phyloP scores from a whole-genome alignment of 108 stramenopile species.

The Nitzschia sp. region DNA sequence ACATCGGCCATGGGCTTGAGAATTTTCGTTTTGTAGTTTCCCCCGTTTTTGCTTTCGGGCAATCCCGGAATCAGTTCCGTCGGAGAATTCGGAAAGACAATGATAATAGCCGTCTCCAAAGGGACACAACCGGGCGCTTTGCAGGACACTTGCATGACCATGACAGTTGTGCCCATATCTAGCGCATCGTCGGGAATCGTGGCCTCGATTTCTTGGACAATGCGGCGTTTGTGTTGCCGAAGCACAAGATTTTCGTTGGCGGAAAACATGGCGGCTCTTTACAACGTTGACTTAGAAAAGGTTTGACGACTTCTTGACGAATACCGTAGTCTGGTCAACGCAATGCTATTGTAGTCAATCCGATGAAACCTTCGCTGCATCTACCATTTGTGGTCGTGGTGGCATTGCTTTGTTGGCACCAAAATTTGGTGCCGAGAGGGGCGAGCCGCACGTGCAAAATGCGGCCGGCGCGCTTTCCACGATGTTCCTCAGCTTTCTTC shows the following conservation, averaged over 20 bases:
- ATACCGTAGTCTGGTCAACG: too few relatives aligned
- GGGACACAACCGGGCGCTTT: conserved; percentile 85
- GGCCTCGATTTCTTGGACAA: conserved; percentile 72
- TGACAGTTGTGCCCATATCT: conserved; percentile 76
- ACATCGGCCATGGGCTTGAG: conserved; percentile 86
- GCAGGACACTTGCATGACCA: conserved; percentile 91
- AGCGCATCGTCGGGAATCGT: conserved; percentile 77
- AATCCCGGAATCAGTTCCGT: conserved; percentile 33
- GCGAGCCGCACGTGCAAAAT: too few relatives aligned
- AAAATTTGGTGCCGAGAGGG: too few relatives aligned
- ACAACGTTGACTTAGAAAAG: too few relatives aligned
- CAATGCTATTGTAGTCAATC: too few relatives aligned
- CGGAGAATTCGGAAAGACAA: conserved; percentile 72
- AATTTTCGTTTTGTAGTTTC: conserved; percentile 82
- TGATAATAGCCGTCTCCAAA: conserved; percentile 80
- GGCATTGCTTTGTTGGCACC: too few relatives aligned
- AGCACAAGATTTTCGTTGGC: conserved; percentile 88
- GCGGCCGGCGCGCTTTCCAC: too few relatives aligned
- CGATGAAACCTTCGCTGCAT: too few relatives aligned
- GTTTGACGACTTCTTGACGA: background rate
- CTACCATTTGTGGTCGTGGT: too few relatives aligned
- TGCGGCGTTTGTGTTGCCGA: conserved; percentile 81
- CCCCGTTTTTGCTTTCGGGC: conserved; percentile 44
- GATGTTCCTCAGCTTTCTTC: too few relatives aligned
- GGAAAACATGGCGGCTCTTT: conserved; percentile 81